phyloP scores from a whole-genome alignment of 768 basidiomycete genomes.

The Pholiota conissans region DNA sequence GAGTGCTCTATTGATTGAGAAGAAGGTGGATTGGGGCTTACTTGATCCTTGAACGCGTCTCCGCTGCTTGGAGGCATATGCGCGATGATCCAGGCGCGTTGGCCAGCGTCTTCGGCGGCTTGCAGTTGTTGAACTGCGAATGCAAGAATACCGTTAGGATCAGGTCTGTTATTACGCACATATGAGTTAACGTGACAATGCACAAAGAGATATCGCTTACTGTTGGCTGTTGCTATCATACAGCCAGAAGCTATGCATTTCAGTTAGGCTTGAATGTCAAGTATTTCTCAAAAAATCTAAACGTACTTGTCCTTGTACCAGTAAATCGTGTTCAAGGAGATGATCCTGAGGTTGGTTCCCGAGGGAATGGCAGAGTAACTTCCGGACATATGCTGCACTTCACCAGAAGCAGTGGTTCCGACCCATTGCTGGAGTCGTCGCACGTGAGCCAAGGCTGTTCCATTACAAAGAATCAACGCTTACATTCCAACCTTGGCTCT shows the following conservation, averaged over 20 bases:
- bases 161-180: slow-evolving; percentile 37
- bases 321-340: slow-evolving; percentile 60
- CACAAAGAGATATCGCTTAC: slow-evolving; percentile 28
- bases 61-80: slow-evolving; percentile 55
- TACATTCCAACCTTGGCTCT: slow-evolving; percentile 50
- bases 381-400: slow-evolving; percentile 50
- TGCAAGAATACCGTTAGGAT: slow-evolving; percentile 60
- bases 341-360: slow-evolving; percentile 54
- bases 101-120: slow-evolving; percentile 56
- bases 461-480: no score
- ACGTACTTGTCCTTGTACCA: slow-evolving; percentile 62
- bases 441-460: no score
- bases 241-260: slow-evolving; percentile 49
- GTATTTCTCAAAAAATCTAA: background rate
- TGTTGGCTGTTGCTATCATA: slow-evolving; percentile 51
- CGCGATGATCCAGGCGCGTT: slow-evolving; percentile 62
- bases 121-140: slow-evolving; percentile 57
- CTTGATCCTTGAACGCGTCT: slow-evolving; percentile 55
- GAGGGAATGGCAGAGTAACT: slow-evolving; percentile 52
- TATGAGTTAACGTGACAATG: background rate
- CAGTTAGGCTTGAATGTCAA: background rate
- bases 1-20: background rate
- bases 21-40: slow-evolving; percentile 15
- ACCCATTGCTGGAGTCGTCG: slow-evolving; percentile 44
- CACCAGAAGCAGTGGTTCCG: slow-evolving; percentile 36